Percentiles rank a stretch among this genome's conserved stretches.
Conservation (phyloP, 768 basidiomycete species). For the Tulasnella sp. region DNA sequence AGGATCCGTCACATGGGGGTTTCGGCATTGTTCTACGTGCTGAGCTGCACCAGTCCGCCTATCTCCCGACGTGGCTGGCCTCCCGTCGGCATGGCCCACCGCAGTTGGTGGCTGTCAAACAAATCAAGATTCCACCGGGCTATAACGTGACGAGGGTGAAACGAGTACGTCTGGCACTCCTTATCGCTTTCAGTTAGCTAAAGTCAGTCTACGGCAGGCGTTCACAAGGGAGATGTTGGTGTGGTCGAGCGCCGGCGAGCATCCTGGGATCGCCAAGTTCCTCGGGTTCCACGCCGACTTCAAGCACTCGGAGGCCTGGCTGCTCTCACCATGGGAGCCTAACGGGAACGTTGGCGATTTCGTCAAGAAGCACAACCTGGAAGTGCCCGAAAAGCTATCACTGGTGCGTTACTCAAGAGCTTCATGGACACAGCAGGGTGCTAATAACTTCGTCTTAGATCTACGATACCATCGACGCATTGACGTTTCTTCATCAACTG, state of each 20-base stretch:
- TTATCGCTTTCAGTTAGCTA: not conserved
- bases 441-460: not conserved
- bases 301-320: not conserved
- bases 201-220: not conserved
- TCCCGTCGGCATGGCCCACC: not conserved
- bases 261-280: constrained; percentile 2
- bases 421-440: not conserved
- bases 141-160: not conserved
- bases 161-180: not conserved
- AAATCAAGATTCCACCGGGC: not conserved
- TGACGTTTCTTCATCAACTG: not conserved
- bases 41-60: not conserved
- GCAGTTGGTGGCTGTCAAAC: not conserved
- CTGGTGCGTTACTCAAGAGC: not conserved
- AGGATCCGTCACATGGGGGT: not conserved
- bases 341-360: not conserved
- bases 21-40: not conserved
- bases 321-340: not conserved
- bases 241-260: not conserved
- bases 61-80: not conserved
- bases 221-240: constrained; percentile 7
- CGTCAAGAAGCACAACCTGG: not conserved
- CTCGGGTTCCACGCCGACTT: not conserved
- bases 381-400: not conserved
- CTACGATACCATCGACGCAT: not conserved